A percentile compares a stretch with the other conserved stretches of the same genome.
Conservation (phyloP, 805 yeast species). For the Metschnikowia proteae region DNA sequence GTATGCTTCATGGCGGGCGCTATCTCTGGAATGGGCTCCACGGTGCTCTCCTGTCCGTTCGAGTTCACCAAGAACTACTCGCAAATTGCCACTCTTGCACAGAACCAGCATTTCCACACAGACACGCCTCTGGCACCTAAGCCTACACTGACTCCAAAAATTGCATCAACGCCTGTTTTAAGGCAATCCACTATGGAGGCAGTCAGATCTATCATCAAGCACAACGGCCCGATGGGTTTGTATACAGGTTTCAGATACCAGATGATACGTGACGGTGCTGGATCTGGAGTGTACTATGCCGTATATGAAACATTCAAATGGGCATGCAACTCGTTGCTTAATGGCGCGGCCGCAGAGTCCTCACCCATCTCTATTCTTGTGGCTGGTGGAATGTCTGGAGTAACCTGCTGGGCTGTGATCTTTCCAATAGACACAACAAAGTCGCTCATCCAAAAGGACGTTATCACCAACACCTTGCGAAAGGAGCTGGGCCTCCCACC, state of each 20-base stretch:
- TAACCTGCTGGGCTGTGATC: conserved; percentile 67
- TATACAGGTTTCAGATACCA: conserved; percentile 75
- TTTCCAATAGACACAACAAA: conserved; percentile 78
- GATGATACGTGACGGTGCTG: conserved; percentile 61
- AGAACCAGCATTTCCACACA: conserved; percentile 9
- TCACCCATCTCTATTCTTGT: conserved; percentile 35
- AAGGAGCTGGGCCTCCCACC: conserved; percentile 44
- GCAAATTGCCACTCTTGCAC: conserved; percentile 57
- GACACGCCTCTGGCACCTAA: not conserved
- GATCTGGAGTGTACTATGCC: conserved; percentile 71
- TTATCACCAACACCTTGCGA: conserved; percentile 63
- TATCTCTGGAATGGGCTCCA: conserved; percentile 60
- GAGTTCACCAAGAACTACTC: conserved; percentile 81
- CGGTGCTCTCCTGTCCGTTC: conserved; percentile 74
- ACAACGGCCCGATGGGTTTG: conserved; percentile 60
- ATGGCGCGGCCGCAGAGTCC: conserved; percentile 15
- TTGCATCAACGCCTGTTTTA: conserved; percentile 17
- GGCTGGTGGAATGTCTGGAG: conserved; percentile 81
- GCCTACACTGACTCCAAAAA: conserved; percentile 15
- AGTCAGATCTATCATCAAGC: conserved; percentile 44
- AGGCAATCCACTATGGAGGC: conserved; percentile 40
- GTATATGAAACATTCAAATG: conserved; percentile 71
- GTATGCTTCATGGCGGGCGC: conserved; percentile 56
- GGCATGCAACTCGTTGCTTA: conserved; percentile 32
- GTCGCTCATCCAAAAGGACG: conserved; percentile 69